Base-by-base conservation (phyloP, 75 land plant species). In the Pinus albicaulis region DNA sequence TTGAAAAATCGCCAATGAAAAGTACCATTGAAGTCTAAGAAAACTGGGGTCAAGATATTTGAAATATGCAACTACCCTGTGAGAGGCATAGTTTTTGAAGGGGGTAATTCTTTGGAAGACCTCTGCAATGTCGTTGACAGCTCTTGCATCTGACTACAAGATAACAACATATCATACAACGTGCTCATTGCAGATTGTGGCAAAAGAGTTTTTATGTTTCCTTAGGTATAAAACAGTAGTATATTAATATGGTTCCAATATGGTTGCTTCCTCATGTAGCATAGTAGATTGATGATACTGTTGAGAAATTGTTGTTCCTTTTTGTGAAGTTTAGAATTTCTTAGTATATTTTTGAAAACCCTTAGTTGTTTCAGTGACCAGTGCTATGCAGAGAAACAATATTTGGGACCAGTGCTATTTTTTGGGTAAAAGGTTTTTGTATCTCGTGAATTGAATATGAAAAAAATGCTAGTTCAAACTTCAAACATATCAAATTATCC, bases 301-400 rank as follows among this genome's bases (percentile, higher is more conserved):
- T 44, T 44, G 48, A 44, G 48, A 44, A 7, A 6, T 34, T 34
- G 3, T 44, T 44, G 48, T 44, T 44, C 7, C 48, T 44, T 44
- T 44, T n/a, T n/a, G 48, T 44, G 48, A 6, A 44, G 7, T 44
- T 44, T 44, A 44, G 7, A 44, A 44, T 44, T 44, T 44, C 7
- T 44, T 7, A 7, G 7, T 44, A 44, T 44, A 5, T 6, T 44
- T 44, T 8, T 44, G 7, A 38, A 44, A 44, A 44, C 0, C 48
- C 7, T 6, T 7, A 44, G 48, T 7, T 59, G 60, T 72, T 13
- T 71, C 22, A 58, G 59, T 77, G 70, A 74, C 56, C 87, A 96
- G 91, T 93, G 99, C 73, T 96, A 88, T 82, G 96, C 96, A 28
- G 99, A 96, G 82, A 91, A 85, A 71, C 99, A 96, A 78, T 96